phyloP scores from a whole-genome alignment of 2,329 filamentous ascomycete genomes.

The Clarireedia homoeocarpa region DNA sequence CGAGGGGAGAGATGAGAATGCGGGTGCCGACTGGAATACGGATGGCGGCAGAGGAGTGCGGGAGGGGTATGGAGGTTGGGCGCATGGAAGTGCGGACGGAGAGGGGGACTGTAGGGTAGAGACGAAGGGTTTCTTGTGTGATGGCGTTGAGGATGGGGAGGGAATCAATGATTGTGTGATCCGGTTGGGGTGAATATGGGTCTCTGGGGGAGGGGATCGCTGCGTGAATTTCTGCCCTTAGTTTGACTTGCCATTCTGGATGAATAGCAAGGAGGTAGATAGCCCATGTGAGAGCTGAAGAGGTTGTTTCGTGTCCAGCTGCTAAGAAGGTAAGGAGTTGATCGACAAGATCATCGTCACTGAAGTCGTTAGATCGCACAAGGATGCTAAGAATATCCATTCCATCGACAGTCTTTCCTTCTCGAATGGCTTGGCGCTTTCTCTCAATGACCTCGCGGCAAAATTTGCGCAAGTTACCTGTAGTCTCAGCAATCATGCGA shows the following conservation, averaged over 20 bases:
- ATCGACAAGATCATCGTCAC: conserved; percentile 68
- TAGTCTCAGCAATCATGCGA: conserved; percentile 47
- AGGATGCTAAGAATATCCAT: conserved; percentile 74
- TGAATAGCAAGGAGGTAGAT: conserved; percentile 53
- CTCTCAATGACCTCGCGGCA: conserved; percentile 60
- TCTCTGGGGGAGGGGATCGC: conserved; percentile 35
- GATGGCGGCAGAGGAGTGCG: conserved; percentile 48
- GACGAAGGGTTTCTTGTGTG: conserved; percentile 58
- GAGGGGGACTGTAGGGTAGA: conserved; percentile 58
- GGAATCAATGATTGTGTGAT: conserved; percentile 47
- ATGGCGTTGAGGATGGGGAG: conserved; percentile 61
- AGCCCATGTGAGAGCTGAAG: conserved; percentile 65
- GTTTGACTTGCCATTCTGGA: conserved; percentile 45
- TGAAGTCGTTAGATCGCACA: conserved; percentile 65
- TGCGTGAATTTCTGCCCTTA: conserved; percentile 54
- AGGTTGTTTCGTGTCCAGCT: conserved; percentile 72
- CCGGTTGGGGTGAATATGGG: conserved; percentile 46
- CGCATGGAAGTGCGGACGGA: conserved; percentile 53
- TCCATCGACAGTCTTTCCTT: conserved; percentile 28
- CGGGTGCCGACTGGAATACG: conserved; percentile 51
- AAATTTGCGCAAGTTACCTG: conserved; percentile 50
- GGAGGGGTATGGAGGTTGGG: conserved; percentile 47
- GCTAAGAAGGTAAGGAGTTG: conserved; percentile 85
- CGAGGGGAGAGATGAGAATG: conserved; percentile 45
- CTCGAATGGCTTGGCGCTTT: conserved; percentile 46